Percentiles rank a stretch among this genome's conserved stretches.
Conservation (phyloP, 306 rosid genomes). For the Ochetophila trinervis region DNA sequence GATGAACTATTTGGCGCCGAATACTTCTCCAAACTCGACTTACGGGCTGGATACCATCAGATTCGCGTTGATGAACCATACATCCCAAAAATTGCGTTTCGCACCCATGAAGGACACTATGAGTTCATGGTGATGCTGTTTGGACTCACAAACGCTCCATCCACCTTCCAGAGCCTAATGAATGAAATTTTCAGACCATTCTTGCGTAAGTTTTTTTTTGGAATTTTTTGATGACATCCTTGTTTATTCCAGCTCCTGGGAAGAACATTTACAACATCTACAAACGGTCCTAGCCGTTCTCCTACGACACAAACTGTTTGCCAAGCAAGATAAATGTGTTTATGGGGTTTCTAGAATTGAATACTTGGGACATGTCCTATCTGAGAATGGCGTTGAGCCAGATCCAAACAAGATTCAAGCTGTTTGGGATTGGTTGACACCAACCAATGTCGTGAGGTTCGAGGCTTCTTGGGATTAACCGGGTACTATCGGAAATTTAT, state of each 20-base stretch:
- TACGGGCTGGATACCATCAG: neutral
- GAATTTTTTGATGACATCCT: neutral
- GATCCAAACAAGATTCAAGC: neutral
- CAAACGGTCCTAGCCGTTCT: neutral
- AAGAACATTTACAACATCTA: neutral
- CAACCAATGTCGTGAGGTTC: neutral
- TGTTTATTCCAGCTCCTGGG: neutral
- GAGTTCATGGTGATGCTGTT: neutral
- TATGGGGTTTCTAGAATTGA: neutral
- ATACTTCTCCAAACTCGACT: neutral
- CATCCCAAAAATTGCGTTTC: constrained; percentile 2
- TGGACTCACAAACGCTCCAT: neutral
- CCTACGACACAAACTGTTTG: neutral
- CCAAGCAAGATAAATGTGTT: neutral
- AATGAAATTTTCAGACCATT: neutral
- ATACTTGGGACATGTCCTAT: neutral
- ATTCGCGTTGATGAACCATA: neutral
- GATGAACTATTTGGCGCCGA: neutral
- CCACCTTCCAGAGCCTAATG: neutral
- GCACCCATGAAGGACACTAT: neutral
- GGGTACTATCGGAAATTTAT: constrained; percentile 1
- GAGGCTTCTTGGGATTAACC: neutral
- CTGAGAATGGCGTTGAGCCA: neutral
- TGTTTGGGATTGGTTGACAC: neutral
- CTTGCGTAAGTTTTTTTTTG: neutral